These are phyloP conservation scores for Choanephora cucurbitarum DNA, from an alignment of 371 early-diverging fungal species.

Conservation along the genomic window DNA sequence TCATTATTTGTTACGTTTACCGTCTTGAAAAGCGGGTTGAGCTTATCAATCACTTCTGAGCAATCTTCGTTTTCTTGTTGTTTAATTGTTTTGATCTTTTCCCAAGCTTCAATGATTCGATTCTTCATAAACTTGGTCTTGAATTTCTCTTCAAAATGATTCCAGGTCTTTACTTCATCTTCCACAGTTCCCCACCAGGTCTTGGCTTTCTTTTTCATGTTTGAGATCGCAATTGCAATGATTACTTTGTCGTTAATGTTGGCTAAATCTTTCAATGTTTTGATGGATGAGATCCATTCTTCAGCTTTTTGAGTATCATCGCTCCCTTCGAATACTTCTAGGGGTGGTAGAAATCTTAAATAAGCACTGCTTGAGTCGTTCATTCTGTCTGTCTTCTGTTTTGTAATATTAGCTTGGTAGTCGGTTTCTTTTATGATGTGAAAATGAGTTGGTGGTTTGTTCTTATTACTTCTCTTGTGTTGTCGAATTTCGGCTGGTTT, in stretches of 20 bases:
- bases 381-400: not conserved
- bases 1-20: not conserved
- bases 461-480: not conserved
- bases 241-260: not conserved
- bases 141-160: not conserved
- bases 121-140: not conserved
- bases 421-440: not conserved
- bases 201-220: not conserved
- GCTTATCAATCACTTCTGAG: not conserved
- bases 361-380: not conserved
- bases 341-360: not conserved
- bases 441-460: not conserved
- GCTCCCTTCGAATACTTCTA: not conserved
- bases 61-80: not conserved
- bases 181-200: slow-evolving; percentile 1
- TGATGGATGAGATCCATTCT: not conserved
- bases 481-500: not conserved
- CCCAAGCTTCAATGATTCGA: not conserved
- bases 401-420: not conserved
- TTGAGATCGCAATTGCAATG: not conserved
- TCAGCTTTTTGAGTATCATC: not conserved
- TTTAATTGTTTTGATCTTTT: not conserved
- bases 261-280: not conserved
- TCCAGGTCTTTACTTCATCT: not conserved
- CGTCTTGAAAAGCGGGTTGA: not conserved